Evolutionary conservation across 768 basidiomycete species (phyloP), one percentile per base, ranked within the genome.

Genomic region (Trametes coccinea): DNA sequence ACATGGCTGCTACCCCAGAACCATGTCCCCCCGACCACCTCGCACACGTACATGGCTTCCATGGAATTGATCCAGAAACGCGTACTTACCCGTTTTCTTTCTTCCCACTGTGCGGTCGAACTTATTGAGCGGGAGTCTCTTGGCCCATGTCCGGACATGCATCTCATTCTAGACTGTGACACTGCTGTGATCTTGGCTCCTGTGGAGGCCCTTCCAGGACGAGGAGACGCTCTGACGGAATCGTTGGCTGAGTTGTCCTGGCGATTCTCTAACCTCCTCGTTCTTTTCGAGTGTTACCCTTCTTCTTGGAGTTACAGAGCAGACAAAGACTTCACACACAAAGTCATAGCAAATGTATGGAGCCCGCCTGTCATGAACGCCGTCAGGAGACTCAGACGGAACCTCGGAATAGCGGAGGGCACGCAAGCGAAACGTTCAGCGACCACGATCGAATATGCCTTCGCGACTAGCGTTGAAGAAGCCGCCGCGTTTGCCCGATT

Each of bases 11-110:
- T 67, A 1, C 62, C 64, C 17, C 50, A 51, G 4, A 69, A 69
- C 41, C 70, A 82, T 44, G 79, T 81, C 11, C 60, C 65, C 37
- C 77, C 81, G n/a, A 53, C 61, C 11, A 70, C 68, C 17, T 47
- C 69, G 16, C 89, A 92, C 70, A 80, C 79, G 30, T 93, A 92
- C 68, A 77, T 93, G 73, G 84, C 83, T 14, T 92, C 89, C 31
- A 70, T 92, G 62, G 77, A 84, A 31, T 64, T 91, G 17, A 77
- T 92, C 6, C 91, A 92, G 70, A 87, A 86, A 64, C 86, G 83
- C 53, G 78, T 77, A 17, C 75, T 93, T 2, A 79, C 87, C 43
- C 80, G 79, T 3, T 72, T 77, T 10, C 78, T 93, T 29, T 74
- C 76, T 16, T 76, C 79, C 10, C 69, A 66, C 13, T 84, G 80